Conservation (phyloP, 176 grass and related monocot genomes). For the Triticum monococcum region DNA sequence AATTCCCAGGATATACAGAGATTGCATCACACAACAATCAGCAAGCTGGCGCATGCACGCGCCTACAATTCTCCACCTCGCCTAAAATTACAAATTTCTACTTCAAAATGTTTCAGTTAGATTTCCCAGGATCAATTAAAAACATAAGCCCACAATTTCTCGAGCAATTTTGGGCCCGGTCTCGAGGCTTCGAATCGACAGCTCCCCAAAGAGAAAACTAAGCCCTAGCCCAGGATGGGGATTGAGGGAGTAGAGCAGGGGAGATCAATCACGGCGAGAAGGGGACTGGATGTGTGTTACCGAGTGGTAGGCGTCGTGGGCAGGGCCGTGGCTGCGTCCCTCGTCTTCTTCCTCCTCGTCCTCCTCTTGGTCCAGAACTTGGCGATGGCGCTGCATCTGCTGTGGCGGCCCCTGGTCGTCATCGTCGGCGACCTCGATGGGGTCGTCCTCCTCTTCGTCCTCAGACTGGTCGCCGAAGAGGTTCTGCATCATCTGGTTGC, state of each 20-base stretch:
- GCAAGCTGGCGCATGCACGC: not conserved
- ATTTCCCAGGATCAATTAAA: not conserved
- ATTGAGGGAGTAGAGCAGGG: not conserved
- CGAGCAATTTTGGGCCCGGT: not conserved
- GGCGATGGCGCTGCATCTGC: conserved; percentile 17
- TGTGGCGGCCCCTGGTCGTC: conserved; percentile 37
- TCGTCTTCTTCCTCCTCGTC: conserved; percentile 37
- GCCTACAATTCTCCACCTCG: not conserved
- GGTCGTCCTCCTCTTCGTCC: conserved; percentile 72
- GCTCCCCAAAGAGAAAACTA: not conserved
- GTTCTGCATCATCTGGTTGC: conserved; percentile 98
- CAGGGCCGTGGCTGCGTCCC: conserved; percentile 14
- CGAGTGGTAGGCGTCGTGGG: conserved; percentile 38
- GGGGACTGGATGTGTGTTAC: conserved; percentile 33
- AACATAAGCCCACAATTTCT: not conserved
- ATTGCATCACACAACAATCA: not conserved
- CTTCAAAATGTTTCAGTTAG: not conserved
- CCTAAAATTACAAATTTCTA: not conserved
- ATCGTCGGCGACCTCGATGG: conserved; percentile 60
- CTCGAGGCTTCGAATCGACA: not conserved
- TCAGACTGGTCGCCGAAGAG: conserved; percentile 96
- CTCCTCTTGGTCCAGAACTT: conserved; percentile 22
- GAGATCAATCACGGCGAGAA: not conserved
- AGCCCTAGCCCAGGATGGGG: not conserved
- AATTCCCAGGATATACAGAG: not conserved